Percentiles rank a stretch among this genome's conserved stretches.
Evolutionary conservation across 805 yeast genomes (phyloP).

Genomic region (Suhomyces sp.): DNA sequence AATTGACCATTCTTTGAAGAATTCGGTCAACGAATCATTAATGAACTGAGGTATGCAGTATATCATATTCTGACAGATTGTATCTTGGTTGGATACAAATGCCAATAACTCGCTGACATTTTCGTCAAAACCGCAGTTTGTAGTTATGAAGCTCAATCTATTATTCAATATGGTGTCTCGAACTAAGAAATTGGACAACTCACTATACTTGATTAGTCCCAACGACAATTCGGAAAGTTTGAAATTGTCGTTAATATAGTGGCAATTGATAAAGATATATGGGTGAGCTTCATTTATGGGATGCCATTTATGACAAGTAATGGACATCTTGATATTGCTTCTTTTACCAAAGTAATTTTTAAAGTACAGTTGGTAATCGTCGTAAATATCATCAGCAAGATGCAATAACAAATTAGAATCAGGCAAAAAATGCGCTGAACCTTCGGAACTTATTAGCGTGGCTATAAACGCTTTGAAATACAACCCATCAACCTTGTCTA

Average conservation of each 20-base stretch:
- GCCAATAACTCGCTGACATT: conserved; percentile 15
- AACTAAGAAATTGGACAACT: conserved; percentile 2
- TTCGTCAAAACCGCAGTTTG: conserved; percentile 19
- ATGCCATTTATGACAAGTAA: conserved; percentile 22
- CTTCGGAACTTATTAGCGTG: neutral
- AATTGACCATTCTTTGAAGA: conserved; percentile 5
- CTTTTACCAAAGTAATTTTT: conserved; percentile 13
- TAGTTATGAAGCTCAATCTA: conserved; percentile 18
- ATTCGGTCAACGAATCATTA: conserved; percentile 3
- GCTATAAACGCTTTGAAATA: conserved; percentile 14
- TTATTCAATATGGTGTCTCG: conserved; percentile 11
- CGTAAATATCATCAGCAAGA: conserved; percentile 18
- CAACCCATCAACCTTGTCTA: conserved; percentile 14
- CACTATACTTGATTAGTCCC: conserved; percentile 16
- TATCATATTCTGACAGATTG: conserved; percentile 11
- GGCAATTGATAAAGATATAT: conserved; percentile 17
- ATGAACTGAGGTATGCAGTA: conserved; percentile 18
- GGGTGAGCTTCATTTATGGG: conserved; percentile 9
- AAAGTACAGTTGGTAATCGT: conserved; percentile 19
- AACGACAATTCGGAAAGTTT: conserved; percentile 18
- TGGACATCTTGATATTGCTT: conserved; percentile 10
- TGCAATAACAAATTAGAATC: conserved; percentile 14
- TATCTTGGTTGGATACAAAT: conserved; percentile 11
- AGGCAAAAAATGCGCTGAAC: conserved; percentile 10
- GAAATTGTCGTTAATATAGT: conserved; percentile 17